phyloP scores from a whole-genome alignment of 2,329 filamentous ascomycete species.

The Rutstroemia sp. region DNA sequence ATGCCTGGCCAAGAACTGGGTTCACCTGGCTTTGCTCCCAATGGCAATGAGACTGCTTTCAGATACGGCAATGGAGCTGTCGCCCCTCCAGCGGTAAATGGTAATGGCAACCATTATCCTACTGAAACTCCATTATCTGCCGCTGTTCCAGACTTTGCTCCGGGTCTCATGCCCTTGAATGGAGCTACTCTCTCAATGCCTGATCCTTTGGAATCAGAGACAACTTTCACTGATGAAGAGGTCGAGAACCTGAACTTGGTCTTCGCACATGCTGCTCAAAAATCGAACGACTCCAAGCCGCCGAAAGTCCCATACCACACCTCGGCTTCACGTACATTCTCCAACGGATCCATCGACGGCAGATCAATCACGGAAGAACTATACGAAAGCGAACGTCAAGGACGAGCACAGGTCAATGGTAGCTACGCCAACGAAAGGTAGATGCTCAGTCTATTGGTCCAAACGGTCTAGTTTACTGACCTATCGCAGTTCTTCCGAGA shows the following conservation, averaged over 20 bases:
- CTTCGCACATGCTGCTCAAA: conserved; percentile 29
- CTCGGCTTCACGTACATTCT: conserved; percentile 41
- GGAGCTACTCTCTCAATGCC: conserved; percentile 1
- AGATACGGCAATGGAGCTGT: conserved; percentile 19
- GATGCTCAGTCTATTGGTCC: conserved; percentile 8
- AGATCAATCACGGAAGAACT: conserved; percentile 42
- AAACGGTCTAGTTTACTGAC: background rate
- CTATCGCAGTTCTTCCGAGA: conserved; percentile 22
- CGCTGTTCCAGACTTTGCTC: conserved; percentile 52
- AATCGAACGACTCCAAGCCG: conserved; percentile 30
- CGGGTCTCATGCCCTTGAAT: conserved; percentile 18
- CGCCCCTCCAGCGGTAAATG: conserved; percentile 17
- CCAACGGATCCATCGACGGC: conserved; percentile 48
- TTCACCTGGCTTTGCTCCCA: conserved; percentile 26
- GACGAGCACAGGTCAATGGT: conserved; percentile 29
- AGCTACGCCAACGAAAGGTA: conserved; percentile 34
- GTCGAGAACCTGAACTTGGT: conserved; percentile 46
- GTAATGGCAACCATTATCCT: conserved; percentile 35
- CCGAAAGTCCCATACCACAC: conserved; percentile 32
- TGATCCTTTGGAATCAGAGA: conserved; percentile 28
- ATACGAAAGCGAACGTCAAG: conserved; percentile 32
- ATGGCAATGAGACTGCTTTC: conserved; percentile 20
- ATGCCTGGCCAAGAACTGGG: conserved; percentile 23
- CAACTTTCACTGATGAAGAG: conserved; percentile 44
- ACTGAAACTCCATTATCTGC: conserved; percentile 50